A percentile compares a stretch with the other conserved stretches of the same genome.
These are phyloP conservation scores for Pythium dissimile DNA, from an alignment of 352 stramenopile species.

Conservation along the genomic window DNA sequence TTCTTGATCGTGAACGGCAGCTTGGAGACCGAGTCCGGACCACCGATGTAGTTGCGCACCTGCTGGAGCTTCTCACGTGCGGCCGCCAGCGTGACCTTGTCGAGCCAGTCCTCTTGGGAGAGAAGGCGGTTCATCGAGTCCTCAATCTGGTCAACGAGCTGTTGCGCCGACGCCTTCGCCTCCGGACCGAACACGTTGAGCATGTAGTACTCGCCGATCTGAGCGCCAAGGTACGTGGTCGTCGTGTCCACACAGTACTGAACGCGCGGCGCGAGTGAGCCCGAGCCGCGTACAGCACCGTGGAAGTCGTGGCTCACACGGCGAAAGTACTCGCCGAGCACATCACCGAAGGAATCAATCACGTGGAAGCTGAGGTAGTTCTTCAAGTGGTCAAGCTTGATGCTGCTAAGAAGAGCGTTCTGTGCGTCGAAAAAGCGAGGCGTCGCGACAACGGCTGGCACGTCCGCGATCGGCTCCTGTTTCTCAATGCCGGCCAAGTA, in stretches of 20 bases:
- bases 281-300: conserved; percentile 31
- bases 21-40: conserved; percentile 37
- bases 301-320: conserved; percentile 47
- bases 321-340: conserved; percentile 55
- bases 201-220: conserved; percentile 89
- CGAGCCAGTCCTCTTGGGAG: conserved; percentile 88
- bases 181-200: conserved; percentile 80
- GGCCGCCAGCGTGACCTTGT: conserved; percentile 70
- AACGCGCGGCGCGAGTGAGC: conserved; percentile 29
- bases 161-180: conserved; percentile 68
- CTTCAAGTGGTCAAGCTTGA: conserved; percentile 42
- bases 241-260: conserved; percentile 70
- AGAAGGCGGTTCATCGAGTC: conserved; percentile 74
- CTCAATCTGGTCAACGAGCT: conserved; percentile 86
- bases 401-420: conserved; percentile 35
- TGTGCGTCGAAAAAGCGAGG: conserved; percentile 49
- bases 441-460: conserved; percentile 43
- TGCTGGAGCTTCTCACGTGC: conserved; percentile 86
- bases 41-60: conserved; percentile 83
- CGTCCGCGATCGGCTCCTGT: conserved; percentile 31
- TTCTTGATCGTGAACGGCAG: conserved; percentile 50
- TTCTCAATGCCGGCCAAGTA: conserved; percentile 51
- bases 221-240: conserved; percentile 79
- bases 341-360: conserved; percentile 37
- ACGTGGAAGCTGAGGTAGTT: conserved; percentile 66